Evolutionary conservation across 148 eudicot species (phyloP).

Genomic region (Rhododendron mucronatum): DNA sequence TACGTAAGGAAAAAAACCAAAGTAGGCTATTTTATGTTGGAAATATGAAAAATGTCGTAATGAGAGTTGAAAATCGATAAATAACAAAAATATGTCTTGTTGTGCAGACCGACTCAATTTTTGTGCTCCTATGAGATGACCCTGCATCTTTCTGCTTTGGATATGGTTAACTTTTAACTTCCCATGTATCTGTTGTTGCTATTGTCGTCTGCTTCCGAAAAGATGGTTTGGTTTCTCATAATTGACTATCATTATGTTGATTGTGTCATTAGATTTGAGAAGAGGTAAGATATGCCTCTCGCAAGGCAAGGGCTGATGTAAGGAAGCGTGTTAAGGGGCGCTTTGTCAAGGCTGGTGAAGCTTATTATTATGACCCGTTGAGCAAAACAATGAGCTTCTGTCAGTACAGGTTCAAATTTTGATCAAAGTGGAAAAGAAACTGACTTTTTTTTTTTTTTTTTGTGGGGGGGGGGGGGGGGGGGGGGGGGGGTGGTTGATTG

Average conservation of each 20-base stretch:
- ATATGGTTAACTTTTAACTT: neutral
- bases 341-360: conserved; percentile 86
- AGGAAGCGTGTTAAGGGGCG: conserved; percentile 89
- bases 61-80: neutral
- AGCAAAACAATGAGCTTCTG: conserved; percentile 58
- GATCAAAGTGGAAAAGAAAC: neutral
- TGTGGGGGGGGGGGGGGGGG: too few relatives aligned
- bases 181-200: neutral
- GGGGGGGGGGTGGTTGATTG: too few relatives aligned
- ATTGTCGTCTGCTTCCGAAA: neutral
- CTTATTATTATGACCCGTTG: conserved; percentile 79
- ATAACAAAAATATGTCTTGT: neutral
- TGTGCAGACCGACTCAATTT: neutral
- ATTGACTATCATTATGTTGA: neutral
- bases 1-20: neutral
- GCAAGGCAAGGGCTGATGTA: conserved; percentile 91
- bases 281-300: conserved; percentile 82
- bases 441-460: neutral
- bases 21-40: neutral
- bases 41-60: neutral
- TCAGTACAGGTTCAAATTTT: conserved; percentile 18
- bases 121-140: neutral
- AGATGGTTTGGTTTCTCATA: neutral
- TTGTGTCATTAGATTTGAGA: conserved; percentile 51
- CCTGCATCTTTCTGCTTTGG: neutral